These are phyloP conservation scores for Silene noctiflora DNA, from an alignment of 179 eudicot genomes.

Conservation along the genomic window DNA sequence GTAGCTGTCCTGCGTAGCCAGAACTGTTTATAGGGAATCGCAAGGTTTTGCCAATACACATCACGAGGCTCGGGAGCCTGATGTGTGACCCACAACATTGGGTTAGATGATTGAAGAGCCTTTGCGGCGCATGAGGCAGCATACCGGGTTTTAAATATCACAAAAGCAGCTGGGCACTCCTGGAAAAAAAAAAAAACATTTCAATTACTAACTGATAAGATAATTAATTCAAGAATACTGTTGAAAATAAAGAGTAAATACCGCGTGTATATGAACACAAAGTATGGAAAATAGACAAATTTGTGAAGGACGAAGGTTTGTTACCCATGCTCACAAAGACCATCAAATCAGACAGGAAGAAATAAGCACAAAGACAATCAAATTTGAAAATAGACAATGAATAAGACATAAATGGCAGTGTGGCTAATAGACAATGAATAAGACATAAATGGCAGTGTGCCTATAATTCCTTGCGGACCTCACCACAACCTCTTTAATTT, in stretches of 20 bases:
- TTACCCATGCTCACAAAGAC: background rate
- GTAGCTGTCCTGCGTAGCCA: slow-evolving; percentile 77
- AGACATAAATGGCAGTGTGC: too few relatives aligned
- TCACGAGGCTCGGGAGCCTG: slow-evolving; percentile 81
- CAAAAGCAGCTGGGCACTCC: slow-evolving; percentile 86
- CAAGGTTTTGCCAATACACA: slow-evolving; percentile 79
- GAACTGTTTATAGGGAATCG: slow-evolving; percentile 65
- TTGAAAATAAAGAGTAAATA: background rate
- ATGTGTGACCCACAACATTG: slow-evolving; percentile 88
- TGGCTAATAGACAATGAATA: too few relatives aligned
- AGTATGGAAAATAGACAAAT: background rate
- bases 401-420: too few relatives aligned
- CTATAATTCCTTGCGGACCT: too few relatives aligned
- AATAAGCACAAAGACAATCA: background rate
- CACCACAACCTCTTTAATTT: too few relatives aligned
- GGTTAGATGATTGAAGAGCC: slow-evolving; percentile 66
- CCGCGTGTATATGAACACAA: background rate
- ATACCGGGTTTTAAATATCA: slow-evolving; percentile 78
- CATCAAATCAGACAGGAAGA: background rate
- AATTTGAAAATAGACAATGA: background rate
- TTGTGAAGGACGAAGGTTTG: background rate
- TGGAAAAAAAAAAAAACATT: slow-evolving; percentile 29
- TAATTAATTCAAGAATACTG: background rate
- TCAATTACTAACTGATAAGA: background rate
- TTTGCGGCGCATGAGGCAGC: slow-evolving; percentile 74